These are phyloP conservation scores for Kitagawia praeruptora DNA, from an alignment of 129 eudicot genomes.

Conservation along the genomic window DNA sequence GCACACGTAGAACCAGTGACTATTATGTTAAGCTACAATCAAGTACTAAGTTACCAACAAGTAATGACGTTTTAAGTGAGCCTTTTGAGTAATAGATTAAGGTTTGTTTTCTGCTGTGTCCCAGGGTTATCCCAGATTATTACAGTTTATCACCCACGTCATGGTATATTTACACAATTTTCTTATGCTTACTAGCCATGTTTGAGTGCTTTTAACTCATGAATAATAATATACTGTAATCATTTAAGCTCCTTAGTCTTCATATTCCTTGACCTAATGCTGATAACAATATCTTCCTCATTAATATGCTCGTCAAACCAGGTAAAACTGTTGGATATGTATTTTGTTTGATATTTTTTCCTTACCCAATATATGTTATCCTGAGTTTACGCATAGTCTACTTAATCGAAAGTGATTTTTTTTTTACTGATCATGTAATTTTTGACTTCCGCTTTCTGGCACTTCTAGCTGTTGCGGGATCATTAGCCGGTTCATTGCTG, in stretches of 20 bases:
- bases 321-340: not conserved
- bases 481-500: conserved; percentile 85
- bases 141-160: not conserved
- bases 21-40: not conserved
- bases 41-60: not conserved
- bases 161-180: not conserved
- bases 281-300: not conserved
- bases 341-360: not conserved
- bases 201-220: not conserved
- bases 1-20: not conserved
- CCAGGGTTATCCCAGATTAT: not conserved
- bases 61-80: not conserved
- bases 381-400: not conserved
- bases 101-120: not conserved
- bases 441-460: conserved; percentile 94
- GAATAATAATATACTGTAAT: not conserved
- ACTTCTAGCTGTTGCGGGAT: conserved; percentile 80
- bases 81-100: not conserved
- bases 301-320: not conserved
- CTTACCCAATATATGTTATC: not conserved
- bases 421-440: conserved; percentile 42
- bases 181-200: not conserved
- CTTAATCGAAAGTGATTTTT: not conserved
- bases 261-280: not conserved
- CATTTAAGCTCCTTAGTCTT: not conserved